Percentiles rank a stretch among this genome's conserved stretches.
phyloP scores from a whole-genome alignment of 306 rosid species.

The Chamaecrista fasciculata region DNA sequence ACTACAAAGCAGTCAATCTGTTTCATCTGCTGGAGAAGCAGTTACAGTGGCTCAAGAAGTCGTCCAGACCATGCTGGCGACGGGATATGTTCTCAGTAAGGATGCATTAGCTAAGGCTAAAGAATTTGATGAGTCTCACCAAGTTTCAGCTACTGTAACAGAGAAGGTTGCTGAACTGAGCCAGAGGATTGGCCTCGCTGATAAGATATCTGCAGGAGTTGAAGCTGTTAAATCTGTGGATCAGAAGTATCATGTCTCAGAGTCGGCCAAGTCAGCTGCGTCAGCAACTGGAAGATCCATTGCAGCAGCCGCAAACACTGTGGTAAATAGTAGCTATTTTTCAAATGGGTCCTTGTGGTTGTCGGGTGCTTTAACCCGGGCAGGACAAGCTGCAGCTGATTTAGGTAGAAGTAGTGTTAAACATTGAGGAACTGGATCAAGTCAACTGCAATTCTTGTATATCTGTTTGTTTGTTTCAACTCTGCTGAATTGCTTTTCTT shows the following conservation, averaged over 20 bases:
- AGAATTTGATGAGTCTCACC: constrained; percentile 66
- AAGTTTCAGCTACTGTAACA: constrained; percentile 65
- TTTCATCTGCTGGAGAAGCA: constrained; percentile 70
- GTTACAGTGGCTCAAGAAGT: constrained; percentile 73
- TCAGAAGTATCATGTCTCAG: constrained; percentile 63
- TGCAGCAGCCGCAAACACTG: constrained; percentile 56
- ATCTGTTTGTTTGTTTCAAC: neutral
- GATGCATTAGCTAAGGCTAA: constrained; percentile 75
- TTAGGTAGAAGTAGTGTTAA: constrained; percentile 36
- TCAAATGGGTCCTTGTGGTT: constrained; percentile 80
- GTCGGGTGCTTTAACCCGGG: constrained; percentile 57
- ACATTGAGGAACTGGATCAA: constrained; percentile 23
- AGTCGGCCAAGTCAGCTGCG: constrained; percentile 59
- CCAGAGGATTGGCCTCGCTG: constrained; percentile 57
- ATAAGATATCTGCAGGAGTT: constrained; percentile 64
- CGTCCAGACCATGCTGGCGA: constrained; percentile 71
- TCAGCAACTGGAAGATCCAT: constrained; percentile 73
- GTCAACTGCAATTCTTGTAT: neutral
- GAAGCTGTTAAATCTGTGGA: constrained; percentile 59
- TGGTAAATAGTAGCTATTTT: constrained; percentile 71
- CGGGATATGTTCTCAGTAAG: constrained; percentile 72
- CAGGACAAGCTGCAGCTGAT: constrained; percentile 53
- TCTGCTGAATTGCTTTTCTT: neutral
- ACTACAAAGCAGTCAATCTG: constrained; percentile 45
- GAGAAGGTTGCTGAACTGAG: constrained; percentile 71